Evolutionary conservation across 164 flowering plant species (phyloP), one percentile per base, ranked within the genome.

Genomic region (Nymphaea colorata): DNA sequence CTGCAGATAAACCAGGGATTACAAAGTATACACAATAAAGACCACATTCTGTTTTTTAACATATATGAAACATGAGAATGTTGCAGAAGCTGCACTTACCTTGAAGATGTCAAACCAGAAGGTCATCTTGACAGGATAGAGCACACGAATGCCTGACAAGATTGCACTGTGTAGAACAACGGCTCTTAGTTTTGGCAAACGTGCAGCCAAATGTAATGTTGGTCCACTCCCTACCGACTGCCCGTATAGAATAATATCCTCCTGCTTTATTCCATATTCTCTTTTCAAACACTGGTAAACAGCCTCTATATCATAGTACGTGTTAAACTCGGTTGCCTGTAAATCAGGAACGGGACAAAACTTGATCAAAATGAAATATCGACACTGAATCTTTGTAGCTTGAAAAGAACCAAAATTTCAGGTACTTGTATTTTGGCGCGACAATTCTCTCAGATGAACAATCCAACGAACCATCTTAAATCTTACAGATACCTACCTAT

Each of bases 141-240:
- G 69, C 51, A 93, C 98, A 10, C 96, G 75, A 61, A 93, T 87
- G 75, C 96, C 98, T 5, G 98, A 93, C 63, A 93, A 89, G 43
- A 93, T 90, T 11, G 96, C 96, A 67, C 98, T 93, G 61, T 93
- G 98, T 65, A 93, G 96, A 74, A 93, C 89, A 72, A 87, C 84
- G 3, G 83, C 96, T 77, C 93, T 85, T 51, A 88, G 72, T 71
- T 72, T 83, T 44, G 76, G 83, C 45, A 83, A 68, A 6, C 85
- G 83, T 65, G 96, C 73, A 73, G 88, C 98, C 73, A 93, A 82
- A 68, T 93, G 96, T 69, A 90, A 68, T 3, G 96, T 93, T 1
- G 98, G 98, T 3, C 98, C 98, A 75, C 98, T 93, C 53, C 98
- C 98, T 75, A 93, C 96, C 64, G 96, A 90, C 75, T 93, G 98